Conservation (phyloP, 176 grass and related monocot genomes). For the Stipa capillata region DNA sequence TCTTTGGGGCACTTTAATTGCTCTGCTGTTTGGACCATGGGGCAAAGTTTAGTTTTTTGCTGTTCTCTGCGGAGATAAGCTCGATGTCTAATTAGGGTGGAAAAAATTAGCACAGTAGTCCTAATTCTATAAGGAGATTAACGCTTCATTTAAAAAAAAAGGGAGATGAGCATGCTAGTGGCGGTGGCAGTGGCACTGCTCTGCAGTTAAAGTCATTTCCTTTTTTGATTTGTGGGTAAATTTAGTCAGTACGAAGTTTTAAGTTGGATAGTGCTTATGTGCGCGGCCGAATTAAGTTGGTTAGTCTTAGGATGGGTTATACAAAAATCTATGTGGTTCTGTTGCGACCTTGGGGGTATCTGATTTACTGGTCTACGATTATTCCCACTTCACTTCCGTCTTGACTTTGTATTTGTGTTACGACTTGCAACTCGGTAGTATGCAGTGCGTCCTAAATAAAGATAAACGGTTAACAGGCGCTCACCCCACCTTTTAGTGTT, state of each 20-base stretch:
- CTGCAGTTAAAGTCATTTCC: background rate
- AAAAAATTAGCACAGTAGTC: background rate
- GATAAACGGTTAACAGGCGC: background rate
- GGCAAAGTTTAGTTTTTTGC: background rate
- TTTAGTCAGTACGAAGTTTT: background rate
- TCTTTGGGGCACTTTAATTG: background rate
- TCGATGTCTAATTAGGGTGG: background rate
- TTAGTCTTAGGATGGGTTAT: background rate
- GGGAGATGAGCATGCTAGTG: background rate
- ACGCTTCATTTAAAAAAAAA: background rate
- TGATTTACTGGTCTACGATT: background rate
- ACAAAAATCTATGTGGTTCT: background rate
- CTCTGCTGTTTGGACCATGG: background rate
- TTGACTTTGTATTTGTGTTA: background rate
- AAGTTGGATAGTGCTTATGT: background rate
- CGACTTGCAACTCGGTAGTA: background rate
- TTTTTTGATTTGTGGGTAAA: background rate
- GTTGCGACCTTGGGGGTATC: background rate
- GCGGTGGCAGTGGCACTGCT: background rate
- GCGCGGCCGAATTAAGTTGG: background rate
- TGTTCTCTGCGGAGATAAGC: background rate
- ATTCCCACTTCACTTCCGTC: background rate
- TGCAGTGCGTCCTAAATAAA: background rate
- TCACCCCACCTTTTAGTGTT: background rate
- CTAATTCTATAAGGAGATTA: background rate